phyloP scores from a whole-genome alignment of 208 protist species.

The Balamuthia mandrillaris region DNA sequence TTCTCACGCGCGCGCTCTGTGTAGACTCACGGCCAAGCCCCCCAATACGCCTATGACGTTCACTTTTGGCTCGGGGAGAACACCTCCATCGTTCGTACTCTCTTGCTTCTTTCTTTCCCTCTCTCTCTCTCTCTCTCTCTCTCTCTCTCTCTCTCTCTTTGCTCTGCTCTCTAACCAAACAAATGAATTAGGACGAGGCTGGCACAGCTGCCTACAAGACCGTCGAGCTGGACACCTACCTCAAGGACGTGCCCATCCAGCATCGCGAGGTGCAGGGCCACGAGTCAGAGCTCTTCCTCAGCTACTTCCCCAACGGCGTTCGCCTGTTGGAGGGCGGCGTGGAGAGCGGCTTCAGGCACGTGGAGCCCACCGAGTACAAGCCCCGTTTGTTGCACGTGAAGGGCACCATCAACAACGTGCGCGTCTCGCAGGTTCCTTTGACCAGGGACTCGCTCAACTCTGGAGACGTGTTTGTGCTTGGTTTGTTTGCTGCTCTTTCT shows the following conservation, averaged over 20 bases:
- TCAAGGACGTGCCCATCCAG: slow-evolving; percentile 69
- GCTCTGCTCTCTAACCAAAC: too few relatives aligned
- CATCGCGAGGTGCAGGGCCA: slow-evolving; percentile 66
- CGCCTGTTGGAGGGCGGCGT: slow-evolving; percentile 66
- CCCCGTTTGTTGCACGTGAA: slow-evolving; percentile 66
- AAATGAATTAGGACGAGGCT: slow-evolving; percentile 38
- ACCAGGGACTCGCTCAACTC: neutral
- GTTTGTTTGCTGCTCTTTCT: neutral
- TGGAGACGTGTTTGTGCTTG: slow-evolving; percentile 9
- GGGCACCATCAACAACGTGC: neutral
- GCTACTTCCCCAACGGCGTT: slow-evolving; percentile 41
- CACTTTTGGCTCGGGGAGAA: slow-evolving; percentile 33
- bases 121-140: neutral
- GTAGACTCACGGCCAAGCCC: too few relatives aligned
- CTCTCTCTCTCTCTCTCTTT: neutral
- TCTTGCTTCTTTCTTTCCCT: neutral
- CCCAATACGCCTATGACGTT: neutral
- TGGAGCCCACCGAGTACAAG: slow-evolving; percentile 55
- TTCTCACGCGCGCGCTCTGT: neutral
- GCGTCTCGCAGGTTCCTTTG: neutral
- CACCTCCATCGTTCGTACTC: neutral
- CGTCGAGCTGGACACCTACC: slow-evolving; percentile 74
- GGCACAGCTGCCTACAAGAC: slow-evolving; percentile 48
- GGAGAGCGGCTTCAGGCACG: slow-evolving; percentile 72
- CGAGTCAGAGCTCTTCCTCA: slow-evolving; percentile 56